phyloP scores from a whole-genome alignment of 192 early-diverging fungal species.

The Coemansia sp. region DNA sequence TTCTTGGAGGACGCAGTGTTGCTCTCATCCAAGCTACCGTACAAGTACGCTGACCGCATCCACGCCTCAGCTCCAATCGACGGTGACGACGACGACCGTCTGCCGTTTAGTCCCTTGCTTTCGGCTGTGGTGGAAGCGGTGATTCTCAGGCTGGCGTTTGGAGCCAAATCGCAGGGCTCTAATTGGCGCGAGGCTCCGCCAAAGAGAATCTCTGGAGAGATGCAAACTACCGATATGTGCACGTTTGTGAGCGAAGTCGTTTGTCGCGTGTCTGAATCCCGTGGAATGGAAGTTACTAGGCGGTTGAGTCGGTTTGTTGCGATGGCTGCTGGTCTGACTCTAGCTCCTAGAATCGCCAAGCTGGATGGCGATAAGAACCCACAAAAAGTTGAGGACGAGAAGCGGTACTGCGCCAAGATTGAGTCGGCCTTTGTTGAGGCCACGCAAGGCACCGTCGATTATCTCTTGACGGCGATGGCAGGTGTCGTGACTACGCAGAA shows the following conservation, averaged over 20 bases:
- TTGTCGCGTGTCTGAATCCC: slow-evolving; percentile 26
- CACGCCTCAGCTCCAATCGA: neutral
- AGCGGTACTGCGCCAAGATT: slow-evolving; percentile 13
- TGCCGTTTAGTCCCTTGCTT: slow-evolving; percentile 46
- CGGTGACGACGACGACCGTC: neutral
- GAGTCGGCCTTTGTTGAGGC: slow-evolving; percentile 14
- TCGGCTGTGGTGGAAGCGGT: slow-evolving; percentile 33
- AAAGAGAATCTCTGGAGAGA: slow-evolving; percentile 13
- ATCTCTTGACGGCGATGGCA: neutral
- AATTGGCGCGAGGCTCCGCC: neutral
- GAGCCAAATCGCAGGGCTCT: slow-evolving; percentile 7
- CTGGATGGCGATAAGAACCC: slow-evolving; percentile 3
- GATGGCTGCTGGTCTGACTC: slow-evolving; percentile 8
- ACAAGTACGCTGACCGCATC: slow-evolving; percentile 49
- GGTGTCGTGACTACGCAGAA: neutral
- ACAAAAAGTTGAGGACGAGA: slow-evolving; percentile 9
- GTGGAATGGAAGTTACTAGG: slow-evolving; percentile 5
- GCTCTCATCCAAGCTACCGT: slow-evolving; percentile 30
- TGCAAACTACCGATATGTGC: slow-evolving; percentile 11
- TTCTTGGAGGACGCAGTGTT: slow-evolving; percentile 35
- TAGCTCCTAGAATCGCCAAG: slow-evolving; percentile 33
- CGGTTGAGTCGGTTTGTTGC: slow-evolving; percentile 9
- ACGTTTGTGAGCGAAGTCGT: slow-evolving; percentile 26
- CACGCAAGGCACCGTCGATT: neutral
- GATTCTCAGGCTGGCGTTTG: slow-evolving; percentile 26